These are phyloP conservation scores for Kokia cookei DNA, from an alignment of 441 rosid species.

Conservation along the genomic window DNA sequence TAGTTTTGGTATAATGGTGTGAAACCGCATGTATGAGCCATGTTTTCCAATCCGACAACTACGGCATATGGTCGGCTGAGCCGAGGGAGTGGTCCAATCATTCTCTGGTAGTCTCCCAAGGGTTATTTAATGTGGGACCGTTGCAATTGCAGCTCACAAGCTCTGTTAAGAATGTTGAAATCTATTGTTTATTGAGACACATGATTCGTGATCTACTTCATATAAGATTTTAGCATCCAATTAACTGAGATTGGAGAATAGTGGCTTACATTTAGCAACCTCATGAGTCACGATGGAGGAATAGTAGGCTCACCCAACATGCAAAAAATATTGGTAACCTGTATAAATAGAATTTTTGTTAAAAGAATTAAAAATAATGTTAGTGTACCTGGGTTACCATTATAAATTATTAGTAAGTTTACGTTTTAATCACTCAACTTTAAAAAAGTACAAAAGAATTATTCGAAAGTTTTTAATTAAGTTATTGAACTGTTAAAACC, in stretches of 20 bases:
- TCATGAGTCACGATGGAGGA: background rate
- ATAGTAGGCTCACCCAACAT: background rate
- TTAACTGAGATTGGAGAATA: background rate
- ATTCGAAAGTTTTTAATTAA: no score
- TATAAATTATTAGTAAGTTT: no score
- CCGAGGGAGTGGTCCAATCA: background rate
- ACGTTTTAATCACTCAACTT: no score
- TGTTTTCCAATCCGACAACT: background rate
- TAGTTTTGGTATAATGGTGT: background rate
- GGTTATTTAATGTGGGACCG: background rate
- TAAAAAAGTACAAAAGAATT: no score
- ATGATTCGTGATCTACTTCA: background rate
- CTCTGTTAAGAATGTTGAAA: background rate
- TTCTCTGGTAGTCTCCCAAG: background rate
- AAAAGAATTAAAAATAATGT: no score
- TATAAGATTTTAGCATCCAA: background rate
- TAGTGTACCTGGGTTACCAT: no score
- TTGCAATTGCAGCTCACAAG: background rate
- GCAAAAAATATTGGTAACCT: background rate
- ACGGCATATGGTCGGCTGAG: background rate
- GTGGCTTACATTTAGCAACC: background rate
- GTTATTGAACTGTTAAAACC: no score
- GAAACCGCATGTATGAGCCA: background rate
- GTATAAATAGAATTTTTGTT: no score
- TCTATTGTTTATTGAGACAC: background rate